Conservation (phyloP, 495 filamentous ascomycete species). For the Halenospora varia region DNA sequence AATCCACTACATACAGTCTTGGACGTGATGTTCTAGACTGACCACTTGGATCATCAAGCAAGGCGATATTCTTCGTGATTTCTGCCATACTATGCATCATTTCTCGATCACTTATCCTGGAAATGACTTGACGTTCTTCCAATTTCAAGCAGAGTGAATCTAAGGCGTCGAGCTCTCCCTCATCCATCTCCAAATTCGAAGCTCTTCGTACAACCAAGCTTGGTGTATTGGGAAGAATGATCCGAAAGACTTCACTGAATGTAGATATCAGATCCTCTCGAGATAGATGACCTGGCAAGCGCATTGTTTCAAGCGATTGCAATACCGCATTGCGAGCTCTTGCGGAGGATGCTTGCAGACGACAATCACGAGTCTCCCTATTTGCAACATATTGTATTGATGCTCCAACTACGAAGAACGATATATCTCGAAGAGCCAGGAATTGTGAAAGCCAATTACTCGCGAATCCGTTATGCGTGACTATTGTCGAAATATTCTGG, state of each 20-base stretch:
- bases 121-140: conserved; percentile 26
- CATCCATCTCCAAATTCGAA: conserved; percentile 22
- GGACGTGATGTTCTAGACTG: conserved; percentile 24
- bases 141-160: conserved; percentile 29
- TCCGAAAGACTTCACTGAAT: conserved; percentile 30
- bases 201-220: conserved; percentile 17
- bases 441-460: conserved; percentile 30
- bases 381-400: conserved; percentile 34
- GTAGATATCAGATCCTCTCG: conserved; percentile 25
- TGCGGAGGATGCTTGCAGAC: conserved; percentile 28
- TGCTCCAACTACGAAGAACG: conserved; percentile 32
- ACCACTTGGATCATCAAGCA: conserved; percentile 30
- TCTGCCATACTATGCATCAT: conserved; percentile 29
- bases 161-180: conserved; percentile 33
- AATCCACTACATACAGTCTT: conserved; percentile 30
- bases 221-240: conserved; percentile 31
- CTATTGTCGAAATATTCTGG: conserved; percentile 27
- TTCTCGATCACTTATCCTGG: conserved; percentile 33
- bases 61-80: conserved; percentile 25
- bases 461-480: conserved; percentile 18
- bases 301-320: conserved; percentile 27
- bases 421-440: conserved; percentile 32
- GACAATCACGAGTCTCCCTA: conserved; percentile 29
- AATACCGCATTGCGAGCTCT: conserved; percentile 34
- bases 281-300: conserved; percentile 25